Base-by-base conservation (phyloP, 768 basidiomycete genomes). In the Multifurca ochricompacta region DNA sequence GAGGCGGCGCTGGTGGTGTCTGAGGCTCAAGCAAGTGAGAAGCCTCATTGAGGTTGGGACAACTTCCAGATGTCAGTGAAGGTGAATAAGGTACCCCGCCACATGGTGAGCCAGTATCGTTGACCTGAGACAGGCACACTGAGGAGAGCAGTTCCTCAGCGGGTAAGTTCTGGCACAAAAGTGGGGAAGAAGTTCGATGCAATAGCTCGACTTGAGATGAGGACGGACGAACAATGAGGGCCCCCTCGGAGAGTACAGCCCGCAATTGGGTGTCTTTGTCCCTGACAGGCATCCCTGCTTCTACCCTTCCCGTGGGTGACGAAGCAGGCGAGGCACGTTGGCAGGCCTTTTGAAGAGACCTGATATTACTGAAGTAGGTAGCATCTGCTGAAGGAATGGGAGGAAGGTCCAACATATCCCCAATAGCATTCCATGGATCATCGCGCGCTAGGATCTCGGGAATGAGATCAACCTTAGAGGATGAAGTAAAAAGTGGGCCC, bases 341-440 rank as follows among this genome's bases (percentile, higher is more conserved):
- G 34, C 19, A 23, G 27, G 27, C 27, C 14, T 19, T 23, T n/a
- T 30, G 27, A 27, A 14, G 43, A 30, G 41, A 40, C 14, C 44
- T 11, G n/a, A 56, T 40, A 19, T 18, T 36, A 19, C 32, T 28
- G 23, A 56, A 30, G 43, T 48, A 56, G 0, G 39, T 19, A 14
- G 37, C 32, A 35, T 59, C 49, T 18, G 58, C 39, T 11, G 43
- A 11, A 28, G 58, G 58, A 21, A 59, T 56, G 4, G 58, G 45
- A 18, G 57, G 49, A 30, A 61, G 58, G 36, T 19, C 36, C 6
- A 61, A n/a, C 16, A 61, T 18, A 21, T 55, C 40, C 3, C 60
- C 60, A 14, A 61, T 61, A 18, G 40, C 48, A 27, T 59, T 61
- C 60, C 60, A 61, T 18, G 60, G 57, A 23, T 61, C 40, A 13